phyloP scores from a whole-genome alignment of 345 rosid species.

The Physaria fendleri region DNA sequence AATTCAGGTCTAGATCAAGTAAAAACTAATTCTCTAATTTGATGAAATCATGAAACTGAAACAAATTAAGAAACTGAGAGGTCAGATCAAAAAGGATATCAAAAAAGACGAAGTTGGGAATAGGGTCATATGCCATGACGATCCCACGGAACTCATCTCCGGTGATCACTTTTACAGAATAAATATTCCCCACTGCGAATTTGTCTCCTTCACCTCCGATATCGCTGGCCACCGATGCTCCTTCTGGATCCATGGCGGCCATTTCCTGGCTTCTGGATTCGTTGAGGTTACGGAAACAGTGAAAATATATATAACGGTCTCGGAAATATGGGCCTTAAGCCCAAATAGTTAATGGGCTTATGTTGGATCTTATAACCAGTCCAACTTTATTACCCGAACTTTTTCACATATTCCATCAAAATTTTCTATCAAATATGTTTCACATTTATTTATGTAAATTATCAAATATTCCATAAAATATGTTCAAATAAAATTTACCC shows the following conservation, averaged over 20 bases:
- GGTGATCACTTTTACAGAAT: constrained; percentile 68
- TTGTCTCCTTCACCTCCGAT: constrained; percentile 44
- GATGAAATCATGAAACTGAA: background rate
- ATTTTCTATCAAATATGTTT: no score
- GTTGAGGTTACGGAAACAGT: background rate
- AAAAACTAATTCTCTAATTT: background rate
- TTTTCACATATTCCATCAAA: no score
- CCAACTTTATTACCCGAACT: no score
- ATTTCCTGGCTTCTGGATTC: constrained; percentile 23
- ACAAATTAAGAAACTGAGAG: background rate
- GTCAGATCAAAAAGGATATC: constrained; percentile 56
- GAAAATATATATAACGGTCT: background rate
- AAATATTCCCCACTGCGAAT: constrained; percentile 78
- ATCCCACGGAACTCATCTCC: constrained; percentile 96
- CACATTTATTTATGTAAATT: no score
- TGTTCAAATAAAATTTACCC: no score
- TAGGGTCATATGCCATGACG: constrained; percentile 82
- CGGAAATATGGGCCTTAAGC: constrained; percentile 5
- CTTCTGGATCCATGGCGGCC: constrained; percentile 40
- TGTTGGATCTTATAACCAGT: no score
- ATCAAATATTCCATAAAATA: no score
- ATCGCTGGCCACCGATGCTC: constrained; percentile 31
- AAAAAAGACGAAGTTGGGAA: constrained; percentile 88
- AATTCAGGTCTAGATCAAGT: constrained; percentile 21
- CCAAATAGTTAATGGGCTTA: constrained; percentile 2